Base-by-base conservation (phyloP, 495 filamentous ascomycete species). In the Neurospora sublineolata region DNA sequence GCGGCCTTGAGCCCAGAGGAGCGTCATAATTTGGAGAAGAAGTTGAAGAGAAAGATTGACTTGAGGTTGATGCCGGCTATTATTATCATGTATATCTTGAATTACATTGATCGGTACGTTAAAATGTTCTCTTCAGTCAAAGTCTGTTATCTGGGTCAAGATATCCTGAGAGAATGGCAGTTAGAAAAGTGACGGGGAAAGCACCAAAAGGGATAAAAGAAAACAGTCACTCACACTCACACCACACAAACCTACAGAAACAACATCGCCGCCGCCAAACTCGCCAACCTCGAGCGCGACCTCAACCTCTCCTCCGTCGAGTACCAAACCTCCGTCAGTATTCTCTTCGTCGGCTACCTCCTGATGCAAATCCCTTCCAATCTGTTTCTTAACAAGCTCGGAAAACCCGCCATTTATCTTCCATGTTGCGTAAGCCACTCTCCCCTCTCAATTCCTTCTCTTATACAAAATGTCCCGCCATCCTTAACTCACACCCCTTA, bases 271-370 rank as follows among this genome's bases (percentile, higher is more conserved):
- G 83, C 85, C 5, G 85, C 85, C 8, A 82, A 83, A 64, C 76
- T 87, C 38, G 85, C 84, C 20, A 83, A 83, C 0, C 74, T 88
- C 7, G 79, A 85, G 20, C 75, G 80, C 64, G 86, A 87, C 52
- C 79, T 87, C 1, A 67, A 81, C 11, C 77, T 88, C 37, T 78
- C 74, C 74, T 79, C 73, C 39, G 79, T 72, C 71, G 71, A 88
- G 71, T 88, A 84, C 71, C 86, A 90, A 81, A 91, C 89, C 4
- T 81, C 85, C 27, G 86, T 92, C 69, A 89, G 86, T 75, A 91
- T 92, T 67, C 79, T 92, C 60, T 93, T 93, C 75, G 91, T 92
- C 8, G 91, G 91, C 70, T 89, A 88, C 69, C 79, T 88, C 2
- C 81, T 87, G 40, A 86, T 89, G 80, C 86, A 87, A 74, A 79